Conservation (phyloP, 202 grass and related monocot genomes). For the Digitaria exilis region DNA sequence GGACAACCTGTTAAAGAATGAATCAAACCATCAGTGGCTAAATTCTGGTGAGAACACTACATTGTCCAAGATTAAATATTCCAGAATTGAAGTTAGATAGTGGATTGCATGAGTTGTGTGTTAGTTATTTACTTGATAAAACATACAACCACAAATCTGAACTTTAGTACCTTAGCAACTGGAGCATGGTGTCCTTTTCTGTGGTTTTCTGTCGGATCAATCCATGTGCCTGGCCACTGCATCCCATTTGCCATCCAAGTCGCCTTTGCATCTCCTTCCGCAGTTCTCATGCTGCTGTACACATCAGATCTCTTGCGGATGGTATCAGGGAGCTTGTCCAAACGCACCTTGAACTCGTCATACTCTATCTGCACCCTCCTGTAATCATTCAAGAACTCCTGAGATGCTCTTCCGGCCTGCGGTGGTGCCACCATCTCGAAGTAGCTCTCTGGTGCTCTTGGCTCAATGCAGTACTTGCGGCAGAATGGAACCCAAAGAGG, state of each 20-base stretch:
- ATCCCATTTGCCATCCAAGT: slow-evolving; percentile 68
- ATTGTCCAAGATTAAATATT: not conserved
- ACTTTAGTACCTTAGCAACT: slow-evolving; percentile 50
- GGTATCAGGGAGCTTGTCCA: slow-evolving; percentile 21
- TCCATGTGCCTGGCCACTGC: slow-evolving; percentile 68
- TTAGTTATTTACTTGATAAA: not conserved
- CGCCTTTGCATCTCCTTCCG: slow-evolving; percentile 12
- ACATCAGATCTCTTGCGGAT: slow-evolving; percentile 35
- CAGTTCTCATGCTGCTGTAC: not conserved
- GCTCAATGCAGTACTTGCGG: slow-evolving; percentile 48
- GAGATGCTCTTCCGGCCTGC: not conserved
- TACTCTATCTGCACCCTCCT: slow-evolving; percentile 40
- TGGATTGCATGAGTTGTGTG: too few relatives aligned
- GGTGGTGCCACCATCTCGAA: slow-evolving; percentile 42
- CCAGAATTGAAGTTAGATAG: too few relatives aligned
- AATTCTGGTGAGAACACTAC: too few relatives aligned
- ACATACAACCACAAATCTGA: not conserved
- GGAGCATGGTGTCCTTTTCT: slow-evolving; percentile 42
- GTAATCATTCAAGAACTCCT: slow-evolving; percentile 45
- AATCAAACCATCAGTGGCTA: not conserved
- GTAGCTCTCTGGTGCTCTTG: slow-evolving; percentile 56
- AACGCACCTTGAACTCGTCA: slow-evolving; percentile 43
- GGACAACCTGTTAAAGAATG: slow-evolving; percentile 39
- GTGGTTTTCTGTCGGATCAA: slow-evolving; percentile 55
- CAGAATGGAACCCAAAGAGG: slow-evolving; percentile 63